Evolutionary conservation across 768 basidiomycete genomes (phyloP).

Genomic region (Daedalea quercina): DNA sequence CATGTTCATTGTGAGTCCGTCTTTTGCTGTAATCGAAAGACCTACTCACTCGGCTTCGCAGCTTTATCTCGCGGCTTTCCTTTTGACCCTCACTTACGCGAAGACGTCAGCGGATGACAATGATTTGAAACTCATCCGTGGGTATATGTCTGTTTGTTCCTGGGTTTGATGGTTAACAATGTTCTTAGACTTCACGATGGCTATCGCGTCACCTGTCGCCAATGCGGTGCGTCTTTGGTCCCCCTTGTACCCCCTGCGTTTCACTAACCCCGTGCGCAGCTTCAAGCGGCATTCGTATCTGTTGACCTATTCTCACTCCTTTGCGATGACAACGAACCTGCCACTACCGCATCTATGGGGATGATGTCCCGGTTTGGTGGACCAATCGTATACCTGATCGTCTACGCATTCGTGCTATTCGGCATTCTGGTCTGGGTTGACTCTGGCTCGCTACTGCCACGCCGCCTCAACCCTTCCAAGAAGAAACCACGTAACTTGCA

Average conservation of each 20-base stretch:
- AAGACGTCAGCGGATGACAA: constrained; percentile 44
- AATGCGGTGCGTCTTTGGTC: constrained; percentile 44
- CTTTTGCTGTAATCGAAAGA: neutral
- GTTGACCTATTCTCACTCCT: constrained; percentile 72
- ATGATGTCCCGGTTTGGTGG: constrained; percentile 60
- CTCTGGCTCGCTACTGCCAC: constrained; percentile 52
- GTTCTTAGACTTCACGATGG: constrained; percentile 53
- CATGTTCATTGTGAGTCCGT: constrained; percentile 55
- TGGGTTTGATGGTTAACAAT: neutral
- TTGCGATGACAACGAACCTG: constrained; percentile 47
- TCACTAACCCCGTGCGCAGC: constrained; percentile 25
- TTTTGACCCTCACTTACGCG: constrained; percentile 70
- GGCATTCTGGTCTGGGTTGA: constrained; percentile 64
- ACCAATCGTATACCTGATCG: constrained; percentile 66
- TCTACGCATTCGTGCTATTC: constrained; percentile 53
- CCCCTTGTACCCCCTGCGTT: neutral
- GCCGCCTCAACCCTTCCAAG: constrained; percentile 24
- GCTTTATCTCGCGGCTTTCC: constrained; percentile 62
- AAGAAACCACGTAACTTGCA: neutral
- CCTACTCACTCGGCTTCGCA: constrained; percentile 16
- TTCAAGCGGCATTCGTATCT: constrained; percentile 66
- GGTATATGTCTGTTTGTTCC: constrained; percentile 12
- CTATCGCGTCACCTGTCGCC: constrained; percentile 61
- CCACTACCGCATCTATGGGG: constrained; percentile 42
- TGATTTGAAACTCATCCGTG: constrained; percentile 56